Percentiles rank a stretch among this genome's conserved stretches.
phyloP scores from a whole-genome alignment of 306 rosid species.

The Trifolium pratense region DNA sequence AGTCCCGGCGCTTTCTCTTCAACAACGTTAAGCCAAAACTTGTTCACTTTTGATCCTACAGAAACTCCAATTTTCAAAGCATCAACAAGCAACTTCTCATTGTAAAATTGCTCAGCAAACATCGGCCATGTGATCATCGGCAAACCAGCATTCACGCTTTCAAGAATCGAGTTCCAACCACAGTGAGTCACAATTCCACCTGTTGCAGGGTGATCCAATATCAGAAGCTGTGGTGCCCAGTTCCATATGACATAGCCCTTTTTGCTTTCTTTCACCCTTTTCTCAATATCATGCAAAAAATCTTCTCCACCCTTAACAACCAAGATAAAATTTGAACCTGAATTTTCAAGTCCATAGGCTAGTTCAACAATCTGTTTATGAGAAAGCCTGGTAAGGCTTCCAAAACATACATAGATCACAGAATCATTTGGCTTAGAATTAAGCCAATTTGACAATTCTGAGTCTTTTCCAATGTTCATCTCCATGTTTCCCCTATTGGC shows the following conservation, averaged over 20 bases:
- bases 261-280: conserved; percentile 38
- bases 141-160: conserved; percentile 40
- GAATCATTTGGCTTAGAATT: conserved; percentile 36
- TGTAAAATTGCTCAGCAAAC: conserved; percentile 42
- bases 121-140: conserved; percentile 48
- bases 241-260: conserved; percentile 41
- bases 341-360: conserved; percentile 44
- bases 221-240: conserved; percentile 45
- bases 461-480: not conserved
- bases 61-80: conserved; percentile 37
- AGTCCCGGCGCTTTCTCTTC: too few relatives aligned
- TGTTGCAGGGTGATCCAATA: conserved; percentile 43
- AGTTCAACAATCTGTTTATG: conserved; percentile 35
- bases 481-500: conserved; percentile 1
- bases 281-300: conserved; percentile 26
- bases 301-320: conserved; percentile 18
- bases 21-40: conserved; percentile 12
- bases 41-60: conserved; percentile 38
- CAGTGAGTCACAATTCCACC: conserved; percentile 47
- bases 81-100: conserved; percentile 40
- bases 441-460: conserved; percentile 36
- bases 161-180: conserved; percentile 46
- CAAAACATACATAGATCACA: conserved; percentile 39
- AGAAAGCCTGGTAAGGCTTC: conserved; percentile 38
- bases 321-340: conserved; percentile 40